Evolutionary conservation across 2,329 filamentous ascomycete genomes (phyloP), one percentile per base, ranked within the genome.

Genomic region (Cercospora sojina): DNA sequence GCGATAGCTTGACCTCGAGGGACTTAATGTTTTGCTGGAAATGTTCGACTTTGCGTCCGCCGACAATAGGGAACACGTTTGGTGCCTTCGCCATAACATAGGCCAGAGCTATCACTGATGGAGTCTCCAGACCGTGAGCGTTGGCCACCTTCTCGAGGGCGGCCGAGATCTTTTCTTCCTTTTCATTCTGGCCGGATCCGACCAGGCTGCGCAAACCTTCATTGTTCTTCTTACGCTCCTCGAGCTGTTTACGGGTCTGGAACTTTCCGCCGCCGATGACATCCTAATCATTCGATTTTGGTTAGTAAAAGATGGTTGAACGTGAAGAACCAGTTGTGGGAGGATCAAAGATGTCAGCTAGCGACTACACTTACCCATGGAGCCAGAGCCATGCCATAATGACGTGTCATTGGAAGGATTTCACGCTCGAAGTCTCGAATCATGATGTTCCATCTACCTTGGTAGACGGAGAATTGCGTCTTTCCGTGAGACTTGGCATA

Each of bases 1-100:
- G 75, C 0, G 80, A 84, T 38, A 93, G 79, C 63, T 83, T 79
- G 49, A 92, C 79, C 1, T 81, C 82, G 41, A 93, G 80, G 0
- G 89, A 88, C 72, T 89, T 85, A 70, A 92, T 89, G 73, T 92
- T 92, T 65, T 83, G 83, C 74, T 88, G 85, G 47, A 93, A 79
- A 74, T 93, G 90, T 59, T 89, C 86, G 9, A 91, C 77, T 71
- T 88, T 92, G 10, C 90, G 84, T 0, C 88, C 88, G 10, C 90
- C 90, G 4, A 92, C 82, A 88, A 72, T 91, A 87, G 0, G 89
- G 86, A 70, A 71, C 0, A 88, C 81, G 55, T 74, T 70, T 12
- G 64, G 70, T n/a, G 70, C 69, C 79, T 92, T 92, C 70, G 87
- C 84, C 83, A 91, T 85, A 13, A 92, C 87, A 74, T 93, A 93